These are phyloP conservation scores for Alternaria longipes DNA, from an alignment of 2,329 filamentous ascomycete species.

Conservation along the genomic window DNA sequence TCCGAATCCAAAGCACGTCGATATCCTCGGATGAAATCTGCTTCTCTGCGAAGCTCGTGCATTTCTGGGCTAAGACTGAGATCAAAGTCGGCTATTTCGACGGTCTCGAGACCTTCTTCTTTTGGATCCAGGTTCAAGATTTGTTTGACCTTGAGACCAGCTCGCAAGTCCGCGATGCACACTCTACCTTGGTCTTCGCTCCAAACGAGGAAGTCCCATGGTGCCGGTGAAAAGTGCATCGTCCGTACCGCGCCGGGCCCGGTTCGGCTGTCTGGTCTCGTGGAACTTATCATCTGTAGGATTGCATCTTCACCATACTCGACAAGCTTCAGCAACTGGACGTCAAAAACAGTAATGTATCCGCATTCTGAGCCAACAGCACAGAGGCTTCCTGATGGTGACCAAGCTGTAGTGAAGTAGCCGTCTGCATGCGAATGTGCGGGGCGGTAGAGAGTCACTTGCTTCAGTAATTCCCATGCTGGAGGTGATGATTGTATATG, in stretches of 20 bases:
- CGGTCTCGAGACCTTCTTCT: conserved; percentile 64
- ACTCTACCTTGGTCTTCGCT: conserved; percentile 84
- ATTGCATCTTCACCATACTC: conserved; percentile 67
- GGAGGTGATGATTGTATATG: conserved; percentile 31
- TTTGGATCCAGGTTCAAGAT: conserved; percentile 71
- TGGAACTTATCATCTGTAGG: conserved; percentile 79
- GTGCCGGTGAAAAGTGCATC: conserved; percentile 90
- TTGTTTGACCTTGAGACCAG: conserved; percentile 73
- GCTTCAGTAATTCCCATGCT: conserved; percentile 55
- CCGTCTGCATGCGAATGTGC: conserved; percentile 55
- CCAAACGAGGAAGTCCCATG: conserved; percentile 92
- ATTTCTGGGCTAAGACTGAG: conserved; percentile 49
- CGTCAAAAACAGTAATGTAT: conserved; percentile 78
- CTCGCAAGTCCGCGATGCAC: conserved; percentile 76
- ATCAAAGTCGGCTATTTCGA: conserved; percentile 64
- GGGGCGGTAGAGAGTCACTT: conserved; percentile 55
- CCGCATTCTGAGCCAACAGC: conserved; percentile 84
- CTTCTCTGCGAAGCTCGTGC: conserved; percentile 60
- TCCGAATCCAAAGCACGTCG: conserved; percentile 51
- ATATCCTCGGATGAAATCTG: conserved; percentile 56
- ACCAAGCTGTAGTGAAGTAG: conserved; percentile 83
- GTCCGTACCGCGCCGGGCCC: conserved; percentile 81
- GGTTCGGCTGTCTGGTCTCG: conserved; percentile 70
- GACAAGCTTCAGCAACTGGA: conserved; percentile 54
- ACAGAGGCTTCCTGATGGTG: conserved; percentile 73